Percentiles rank a stretch among this genome's conserved stretches.
Conservation (phyloP, 2,329 filamentous ascomycete genomes). For the Cercospora sp. region DNA sequence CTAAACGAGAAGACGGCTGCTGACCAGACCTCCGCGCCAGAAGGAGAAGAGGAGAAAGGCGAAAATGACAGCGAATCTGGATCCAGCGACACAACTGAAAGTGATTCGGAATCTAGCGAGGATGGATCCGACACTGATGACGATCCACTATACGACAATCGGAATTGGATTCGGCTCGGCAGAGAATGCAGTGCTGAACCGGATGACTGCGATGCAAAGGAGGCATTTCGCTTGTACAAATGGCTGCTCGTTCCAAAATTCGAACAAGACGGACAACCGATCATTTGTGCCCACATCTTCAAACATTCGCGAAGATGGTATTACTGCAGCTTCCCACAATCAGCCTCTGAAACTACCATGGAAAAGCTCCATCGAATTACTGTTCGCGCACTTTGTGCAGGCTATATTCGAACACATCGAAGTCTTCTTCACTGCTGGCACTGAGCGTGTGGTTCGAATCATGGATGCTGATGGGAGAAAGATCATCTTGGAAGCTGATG, state of each 20-base stretch:
- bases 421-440: constrained; percentile 3
- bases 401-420: constrained; percentile 13
- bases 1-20: background rate
- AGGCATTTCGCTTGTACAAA: background rate
- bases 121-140: background rate
- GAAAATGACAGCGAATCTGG: background rate
- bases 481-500: constrained; percentile 6
- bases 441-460: constrained; percentile 5
- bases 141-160: constrained; percentile 12
- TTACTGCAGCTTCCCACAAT: background rate
- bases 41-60: background rate
- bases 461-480: constrained; percentile 1
- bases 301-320: background rate
- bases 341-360: background rate
- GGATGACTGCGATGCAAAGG: background rate
- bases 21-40: background rate
- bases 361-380: constrained; percentile 13
- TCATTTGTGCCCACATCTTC: background rate
- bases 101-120: background rate
- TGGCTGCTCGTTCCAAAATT: constrained; percentile 14
- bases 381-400: constrained; percentile 15
- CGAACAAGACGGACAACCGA: background rate
- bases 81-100: background rate
- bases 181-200: constrained; percentile 4
- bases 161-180: constrained; percentile 13